Base-by-base conservation (phyloP, 495 filamentous ascomycete species). In the Chaetomium fimeti region DNA sequence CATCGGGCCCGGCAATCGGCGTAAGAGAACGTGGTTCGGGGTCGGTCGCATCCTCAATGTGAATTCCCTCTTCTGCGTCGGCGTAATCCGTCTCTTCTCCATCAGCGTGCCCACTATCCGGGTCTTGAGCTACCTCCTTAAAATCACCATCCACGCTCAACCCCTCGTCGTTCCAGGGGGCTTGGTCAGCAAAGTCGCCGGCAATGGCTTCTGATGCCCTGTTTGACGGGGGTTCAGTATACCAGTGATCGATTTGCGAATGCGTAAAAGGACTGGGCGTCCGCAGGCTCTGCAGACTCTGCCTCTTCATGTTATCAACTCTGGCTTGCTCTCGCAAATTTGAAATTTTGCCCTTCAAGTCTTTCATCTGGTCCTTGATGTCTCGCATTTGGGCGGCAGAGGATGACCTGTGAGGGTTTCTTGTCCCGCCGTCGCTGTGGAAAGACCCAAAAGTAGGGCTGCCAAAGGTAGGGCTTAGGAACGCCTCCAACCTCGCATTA, bases 351-450 rank as follows among this genome's bases (percentile, higher is more conserved):
- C 93, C 94, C 69, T 93, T 92, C 27, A 98, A 79, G 66, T 92
- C 92, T 67, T 93, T 88, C 89, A 98, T 94, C 77, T 98, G 92
- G 66, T 93, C 89, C 58, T 90, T 89, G 18, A 98, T 80, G 71
- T 91, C 90, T 27, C 89, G 85, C 76, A 96, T 91, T 69, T 92
- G 90, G 28, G 84, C 79, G 38, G 87, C 84, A 18, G 85, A 87
- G 28, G 78, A 74, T 18, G 86, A 83, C 61, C 84, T 73, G 56
- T 74, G 79, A 2, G 73, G 76, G 32, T 74, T 74, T n/a, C 61
- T 67, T 27, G 52, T 60, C 32, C 63, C 64, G 38, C 22, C 40
- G 12, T 77, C 75, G 36, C 72, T 62, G 20, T 63, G 55, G 25
- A 71, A 75, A 7, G 73, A 64, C 5, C 76, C 76, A 25, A 73